phyloP scores from a whole-genome alignment of 352 stramenopile genomes.

The Paralagenidium karlingii region DNA sequence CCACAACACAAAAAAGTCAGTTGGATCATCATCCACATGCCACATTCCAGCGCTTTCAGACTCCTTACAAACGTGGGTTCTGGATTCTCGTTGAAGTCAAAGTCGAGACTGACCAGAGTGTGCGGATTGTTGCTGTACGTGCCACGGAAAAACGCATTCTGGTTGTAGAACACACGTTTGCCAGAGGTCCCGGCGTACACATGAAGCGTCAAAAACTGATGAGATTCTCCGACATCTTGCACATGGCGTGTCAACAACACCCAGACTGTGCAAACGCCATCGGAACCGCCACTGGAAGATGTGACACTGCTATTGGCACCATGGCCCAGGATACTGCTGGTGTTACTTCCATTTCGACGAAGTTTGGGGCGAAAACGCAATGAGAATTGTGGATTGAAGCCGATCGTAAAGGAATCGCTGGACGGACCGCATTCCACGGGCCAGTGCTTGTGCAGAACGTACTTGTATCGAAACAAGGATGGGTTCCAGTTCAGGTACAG shows the following conservation, averaged over 20 bases:
- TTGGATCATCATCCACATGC: neutral
- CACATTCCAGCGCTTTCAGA: slow-evolving; percentile 1
- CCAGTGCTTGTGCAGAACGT: slow-evolving; percentile 75
- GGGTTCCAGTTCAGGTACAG: slow-evolving; percentile 96
- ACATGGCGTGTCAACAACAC: slow-evolving; percentile 90
- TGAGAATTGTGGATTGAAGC: slow-evolving; percentile 91
- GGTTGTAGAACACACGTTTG: slow-evolving; percentile 74
- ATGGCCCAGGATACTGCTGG: neutral
- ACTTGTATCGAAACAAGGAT: slow-evolving; percentile 79
- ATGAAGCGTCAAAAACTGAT: slow-evolving; percentile 86
- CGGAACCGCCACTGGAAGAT: too few species aligned
- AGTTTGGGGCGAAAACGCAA: slow-evolving; percentile 67
- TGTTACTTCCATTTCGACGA: slow-evolving; percentile 1
- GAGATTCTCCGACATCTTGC: slow-evolving; percentile 29
- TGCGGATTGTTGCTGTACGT: slow-evolving; percentile 91
- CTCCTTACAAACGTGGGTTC: slow-evolving; percentile 39
- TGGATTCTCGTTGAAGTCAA: slow-evolving; percentile 34
- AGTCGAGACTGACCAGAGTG: slow-evolving; percentile 78
- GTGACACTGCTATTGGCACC: too few species aligned
- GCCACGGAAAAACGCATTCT: slow-evolving; percentile 59
- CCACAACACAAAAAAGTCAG: neutral
- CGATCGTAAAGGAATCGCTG: slow-evolving; percentile 86
- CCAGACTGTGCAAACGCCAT: slow-evolving; percentile 65
- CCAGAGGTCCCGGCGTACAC: slow-evolving; percentile 58
- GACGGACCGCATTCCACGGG: slow-evolving; percentile 61